Base-by-base conservation (phyloP, 2,329 filamentous ascomycete genomes). In the Hypoxylon sp. region DNA sequence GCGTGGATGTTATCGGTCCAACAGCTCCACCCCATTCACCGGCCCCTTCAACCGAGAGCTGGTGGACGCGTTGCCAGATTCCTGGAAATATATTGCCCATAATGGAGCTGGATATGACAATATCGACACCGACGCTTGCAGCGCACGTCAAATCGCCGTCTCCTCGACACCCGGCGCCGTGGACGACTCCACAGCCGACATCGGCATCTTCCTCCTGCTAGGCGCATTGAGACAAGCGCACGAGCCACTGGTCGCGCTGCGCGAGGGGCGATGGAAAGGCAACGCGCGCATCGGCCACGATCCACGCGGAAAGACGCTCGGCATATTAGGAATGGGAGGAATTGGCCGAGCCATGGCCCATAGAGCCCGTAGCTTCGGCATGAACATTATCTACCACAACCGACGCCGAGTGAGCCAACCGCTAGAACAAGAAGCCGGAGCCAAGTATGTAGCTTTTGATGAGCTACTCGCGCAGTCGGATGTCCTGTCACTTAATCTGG, bases 51-150 rank as follows among this genome's bases (percentile, higher is more conserved):
- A 81, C 60, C 60, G 67, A 9, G 77, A 80, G 56, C 57, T 80
- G 38, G 62, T 80, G 9, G 67, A 69, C 6, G 67, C 69, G 7
- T 67, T 81, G 3, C 78, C 78, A 0, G 59, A 63, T 19, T 72
- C 73, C 0, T 63, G 79, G 51, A 75, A 73, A 55, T 79, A 73
- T 57, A 76, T 81, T 57, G 78, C 76, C 55, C 78, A 81, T 60
- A 79, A 80, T 54, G 78, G 81, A 11, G 81, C 81, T 1, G 81
- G 81, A 3, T 85, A 85, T 66, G 81, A 84, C 63, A 83, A 83
- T 59, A 77, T 85, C 36, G 80, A 84, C 50, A 71, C 83, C 9
- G 66, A 72, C 1, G 78, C 75, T 15, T 83, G 80, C 65, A 78
- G 77, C 38, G 54, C 59, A 15, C 52, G 63, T 8, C 37, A 41